phyloP scores from a whole-genome alignment of 306 rosid genomes.

The Fagus sylvatica region DNA sequence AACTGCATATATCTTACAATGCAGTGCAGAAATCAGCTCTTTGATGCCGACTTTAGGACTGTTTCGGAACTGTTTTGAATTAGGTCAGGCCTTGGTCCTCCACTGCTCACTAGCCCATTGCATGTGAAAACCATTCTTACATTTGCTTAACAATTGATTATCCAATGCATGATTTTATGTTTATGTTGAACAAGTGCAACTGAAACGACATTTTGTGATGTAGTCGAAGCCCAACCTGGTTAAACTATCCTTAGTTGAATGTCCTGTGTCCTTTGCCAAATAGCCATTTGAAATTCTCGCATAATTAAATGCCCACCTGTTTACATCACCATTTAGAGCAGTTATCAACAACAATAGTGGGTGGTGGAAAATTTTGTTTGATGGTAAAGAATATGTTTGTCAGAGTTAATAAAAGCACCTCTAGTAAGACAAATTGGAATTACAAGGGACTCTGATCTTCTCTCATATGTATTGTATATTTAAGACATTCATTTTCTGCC shows the following conservation, averaged over 20 bases:
- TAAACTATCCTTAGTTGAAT: too few relatives aligned
- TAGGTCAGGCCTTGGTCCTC: neutral
- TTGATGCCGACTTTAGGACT: neutral
- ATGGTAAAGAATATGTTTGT: too few relatives aligned
- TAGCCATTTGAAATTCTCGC: too few relatives aligned
- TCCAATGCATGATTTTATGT: neutral
- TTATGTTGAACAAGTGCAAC: neutral
- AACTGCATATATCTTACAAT: neutral
- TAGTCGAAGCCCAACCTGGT: neutral
- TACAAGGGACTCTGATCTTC: neutral
- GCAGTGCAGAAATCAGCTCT: neutral
- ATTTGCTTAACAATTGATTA: neutral
- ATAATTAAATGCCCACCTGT: too few relatives aligned
- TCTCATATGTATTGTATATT: neutral
- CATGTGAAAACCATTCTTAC: neutral
- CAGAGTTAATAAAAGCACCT: neutral
- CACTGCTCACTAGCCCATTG: neutral
- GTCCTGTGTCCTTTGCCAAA: too few relatives aligned
- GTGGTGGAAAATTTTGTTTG: too few relatives aligned
- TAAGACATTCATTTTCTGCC: constrained; percentile 13
- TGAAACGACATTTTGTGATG: neutral
- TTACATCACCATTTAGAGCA: too few relatives aligned
- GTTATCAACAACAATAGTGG: too few relatives aligned
- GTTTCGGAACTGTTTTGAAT: neutral
- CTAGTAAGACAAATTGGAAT: neutral